Base-by-base conservation (phyloP, 169 alveolate species). In the Cytauxzoon felis region DNA sequence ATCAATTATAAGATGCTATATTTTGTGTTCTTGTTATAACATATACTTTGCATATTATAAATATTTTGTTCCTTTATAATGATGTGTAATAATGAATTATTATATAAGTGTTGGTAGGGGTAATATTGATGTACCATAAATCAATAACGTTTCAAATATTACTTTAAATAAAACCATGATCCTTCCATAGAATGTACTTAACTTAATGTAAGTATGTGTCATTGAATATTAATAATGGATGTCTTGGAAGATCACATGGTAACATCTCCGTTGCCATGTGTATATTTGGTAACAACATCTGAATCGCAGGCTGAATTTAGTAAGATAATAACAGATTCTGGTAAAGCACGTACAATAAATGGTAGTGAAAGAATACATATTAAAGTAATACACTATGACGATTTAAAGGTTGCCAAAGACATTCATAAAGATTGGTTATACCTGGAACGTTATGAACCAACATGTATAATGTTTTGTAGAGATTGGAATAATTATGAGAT, bases 401-500 rank as follows among this genome's bases (percentile, higher is more conserved):
- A 16, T 11, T 18, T 33, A n/a, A 49, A 61, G 11, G 52, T 66
- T 56, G 64, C 62, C 1, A 38, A 6, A 19, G 54, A 29, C 0
- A 7, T 13, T 3, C 7, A 50, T 2, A 19, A 11, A 13, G 68
- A 61, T 51, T 73, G 83, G 83, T 50, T 73, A 21, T 26, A 47
- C 19, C 45, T 50, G 62, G 58, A 48, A 24, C 7, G 52, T 1
- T 40, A 26, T 16, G 40, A 48, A 49, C 78, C 83, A 16, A 47
- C 78, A 4, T 61, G 70, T 18, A 33, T 73, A 18, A 49, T 73
- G n/a, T 73, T 63, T 48, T 66, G 68, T 13, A 27, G 78, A 2
- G 78, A 73, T 40, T 73, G 83, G 83, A 76, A 73, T 32, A 32
- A 49, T 30, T 73, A 57, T 33, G 61, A 58, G 48, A 56, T 73